Percentiles rank a stretch among this genome's conserved stretches.
Conservation (phyloP, 2,329 filamentous ascomycete species). For the Dactylella cylindrospora region DNA sequence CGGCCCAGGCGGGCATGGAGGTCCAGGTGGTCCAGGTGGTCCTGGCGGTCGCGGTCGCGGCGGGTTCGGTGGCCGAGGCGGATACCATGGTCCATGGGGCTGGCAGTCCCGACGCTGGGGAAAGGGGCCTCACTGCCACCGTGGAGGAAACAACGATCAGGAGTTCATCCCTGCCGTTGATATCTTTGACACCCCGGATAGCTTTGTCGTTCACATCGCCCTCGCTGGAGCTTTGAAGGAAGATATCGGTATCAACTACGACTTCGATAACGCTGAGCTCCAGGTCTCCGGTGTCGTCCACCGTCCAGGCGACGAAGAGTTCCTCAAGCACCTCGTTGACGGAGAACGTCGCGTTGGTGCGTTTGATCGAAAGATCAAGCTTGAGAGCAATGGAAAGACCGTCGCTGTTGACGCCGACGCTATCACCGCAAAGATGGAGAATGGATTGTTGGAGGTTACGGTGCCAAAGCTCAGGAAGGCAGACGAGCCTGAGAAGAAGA, state of each 20-base stretch:
- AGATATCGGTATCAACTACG: slow-evolving; percentile 47
- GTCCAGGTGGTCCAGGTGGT: slow-evolving; percentile 19
- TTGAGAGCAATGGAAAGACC: slow-evolving; percentile 39
- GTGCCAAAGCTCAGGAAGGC: slow-evolving; percentile 41
- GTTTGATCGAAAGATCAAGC: slow-evolving; percentile 46
- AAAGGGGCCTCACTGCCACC: slow-evolving; percentile 12
- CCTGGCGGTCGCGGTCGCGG: slow-evolving; percentile 24
- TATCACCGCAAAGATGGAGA: slow-evolving; percentile 47
- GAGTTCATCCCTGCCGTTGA: slow-evolving; percentile 46
- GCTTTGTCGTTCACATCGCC: slow-evolving; percentile 45
- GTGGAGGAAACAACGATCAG: slow-evolving; percentile 14
- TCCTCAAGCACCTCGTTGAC: slow-evolving; percentile 45
- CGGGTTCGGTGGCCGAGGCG: slow-evolving; percentile 31
- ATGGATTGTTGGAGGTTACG: slow-evolving; percentile 44
- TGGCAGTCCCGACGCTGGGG: slow-evolving; percentile 32
- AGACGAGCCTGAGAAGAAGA: slow-evolving; percentile 43
- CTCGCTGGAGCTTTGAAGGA: slow-evolving; percentile 46
- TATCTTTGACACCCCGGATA: slow-evolving; percentile 46
- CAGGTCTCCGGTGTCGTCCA: slow-evolving; percentile 46
- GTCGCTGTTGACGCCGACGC: slow-evolving; percentile 41
- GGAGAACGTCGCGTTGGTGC: slow-evolving; percentile 42
- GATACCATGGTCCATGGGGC: slow-evolving; percentile 41
- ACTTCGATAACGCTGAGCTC: slow-evolving; percentile 45
- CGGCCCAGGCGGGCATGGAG: slow-evolving; percentile 19
- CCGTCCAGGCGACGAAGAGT: slow-evolving; percentile 46